These are phyloP conservation scores for Ricinus communis DNA, from an alignment of 345 rosid genomes.

Conservation along the genomic window DNA sequence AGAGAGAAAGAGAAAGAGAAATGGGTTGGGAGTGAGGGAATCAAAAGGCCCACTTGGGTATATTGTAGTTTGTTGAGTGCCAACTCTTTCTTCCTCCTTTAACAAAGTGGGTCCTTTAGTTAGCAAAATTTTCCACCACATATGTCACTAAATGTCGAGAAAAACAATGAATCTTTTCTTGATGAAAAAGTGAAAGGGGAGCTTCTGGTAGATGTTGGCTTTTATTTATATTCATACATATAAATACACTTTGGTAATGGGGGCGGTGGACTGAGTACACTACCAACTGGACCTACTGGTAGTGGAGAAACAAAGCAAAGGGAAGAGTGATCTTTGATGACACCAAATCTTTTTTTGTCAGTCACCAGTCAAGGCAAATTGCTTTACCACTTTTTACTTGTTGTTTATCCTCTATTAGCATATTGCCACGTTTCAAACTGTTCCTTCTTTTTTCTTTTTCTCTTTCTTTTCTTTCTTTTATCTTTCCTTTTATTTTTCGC, in stretches of 20 bases:
- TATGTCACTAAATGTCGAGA: slow-evolving; percentile 37
- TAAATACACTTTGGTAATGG: neutral
- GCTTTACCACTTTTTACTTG: neutral
- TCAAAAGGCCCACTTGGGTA: slow-evolving; percentile 4
- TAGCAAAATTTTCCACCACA: slow-evolving; percentile 39
- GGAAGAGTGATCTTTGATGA: neutral
- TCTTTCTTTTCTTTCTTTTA: no score
- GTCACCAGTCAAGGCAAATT: neutral
- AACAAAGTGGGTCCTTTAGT: slow-evolving; percentile 33
- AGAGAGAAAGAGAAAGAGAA: neutral
- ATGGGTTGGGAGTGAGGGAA: neutral
- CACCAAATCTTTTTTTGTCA: slow-evolving; percentile 22
- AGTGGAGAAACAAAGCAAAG: neutral
- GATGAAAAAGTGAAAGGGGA: slow-evolving; percentile 15
- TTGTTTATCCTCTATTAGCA: no score
- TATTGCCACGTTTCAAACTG: no score
- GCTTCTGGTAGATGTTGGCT: neutral
- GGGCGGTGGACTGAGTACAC: neutral
- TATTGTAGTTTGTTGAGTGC: slow-evolving; percentile 25
- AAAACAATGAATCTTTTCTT: slow-evolving; percentile 21
- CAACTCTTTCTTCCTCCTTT: slow-evolving; percentile 14
- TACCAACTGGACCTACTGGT: neutral
- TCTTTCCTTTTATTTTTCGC: no score
- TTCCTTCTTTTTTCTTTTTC: no score
- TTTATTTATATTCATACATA: neutral